phyloP scores from a whole-genome alignment of 2,329 filamentous ascomycete species.

The Nectriaceae sp. region DNA sequence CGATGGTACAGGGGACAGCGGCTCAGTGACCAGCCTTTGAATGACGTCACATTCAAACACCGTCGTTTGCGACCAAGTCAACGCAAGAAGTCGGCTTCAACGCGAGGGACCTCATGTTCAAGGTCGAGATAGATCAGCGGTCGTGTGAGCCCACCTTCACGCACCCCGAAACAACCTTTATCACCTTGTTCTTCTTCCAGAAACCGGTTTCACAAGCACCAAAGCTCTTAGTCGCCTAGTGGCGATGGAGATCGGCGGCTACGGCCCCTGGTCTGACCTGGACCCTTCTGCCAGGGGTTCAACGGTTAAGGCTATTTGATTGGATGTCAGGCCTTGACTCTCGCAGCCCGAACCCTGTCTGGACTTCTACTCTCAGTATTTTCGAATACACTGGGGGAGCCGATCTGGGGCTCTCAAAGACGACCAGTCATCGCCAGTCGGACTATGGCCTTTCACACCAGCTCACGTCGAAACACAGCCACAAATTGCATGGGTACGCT shows the following conservation, averaged over 20 bases:
- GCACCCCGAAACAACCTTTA: background rate
- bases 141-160: background rate
- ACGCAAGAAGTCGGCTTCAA: no score
- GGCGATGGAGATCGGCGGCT: background rate
- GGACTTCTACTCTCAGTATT: no score
- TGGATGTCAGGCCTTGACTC: background rate
- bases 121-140: background rate
- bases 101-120: no score
- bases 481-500: conserved; percentile 10
- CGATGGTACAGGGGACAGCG: background rate
- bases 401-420: background rate
- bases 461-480: background rate
- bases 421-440: background rate
- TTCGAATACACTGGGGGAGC: no score
- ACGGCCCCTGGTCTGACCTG: no score
- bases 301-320: background rate
- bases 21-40: background rate
- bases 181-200: background rate
- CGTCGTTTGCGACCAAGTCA: no score
- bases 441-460: conserved; percentile 1
- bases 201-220: background rate
- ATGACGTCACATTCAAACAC: no score
- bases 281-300: background rate
- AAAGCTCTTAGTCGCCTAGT: background rate
- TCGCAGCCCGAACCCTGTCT: background rate